Conservation (phyloP, 305 asterid genomes). For the Plantago lanceolata region DNA sequence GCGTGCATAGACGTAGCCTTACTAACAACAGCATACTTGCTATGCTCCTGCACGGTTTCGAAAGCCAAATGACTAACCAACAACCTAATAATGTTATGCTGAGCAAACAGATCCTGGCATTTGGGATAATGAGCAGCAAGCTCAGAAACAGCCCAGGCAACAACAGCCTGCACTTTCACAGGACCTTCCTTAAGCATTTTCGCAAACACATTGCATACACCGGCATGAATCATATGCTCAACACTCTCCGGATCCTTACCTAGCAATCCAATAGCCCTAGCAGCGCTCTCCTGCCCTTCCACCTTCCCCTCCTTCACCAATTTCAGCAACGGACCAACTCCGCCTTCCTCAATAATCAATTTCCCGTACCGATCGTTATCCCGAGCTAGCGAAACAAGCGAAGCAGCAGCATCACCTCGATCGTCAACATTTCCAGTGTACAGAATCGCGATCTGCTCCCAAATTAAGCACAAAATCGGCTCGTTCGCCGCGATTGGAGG, state of each 20-base stretch:
- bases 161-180: constrained; percentile 45
- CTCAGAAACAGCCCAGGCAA: constrained; percentile 51
- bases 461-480: constrained; percentile 69
- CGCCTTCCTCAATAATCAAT: constrained; percentile 53
- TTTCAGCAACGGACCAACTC: constrained; percentile 42
- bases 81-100: constrained; percentile 38
- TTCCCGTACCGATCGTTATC: constrained; percentile 44
- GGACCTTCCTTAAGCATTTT: constrained; percentile 44
- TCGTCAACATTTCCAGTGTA: constrained; percentile 40
- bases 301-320: constrained; percentile 42
- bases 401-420: constrained; percentile 45
- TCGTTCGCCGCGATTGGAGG: constrained; percentile 91
- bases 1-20: constrained; percentile 46
- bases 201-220: constrained; percentile 41
- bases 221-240: constrained; percentile 45
- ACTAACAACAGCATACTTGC: constrained; percentile 35
- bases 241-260: constrained; percentile 49
- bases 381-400: constrained; percentile 40
- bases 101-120: constrained; percentile 46
- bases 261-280: constrained; percentile 45
- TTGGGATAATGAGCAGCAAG: constrained; percentile 42
- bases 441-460: constrained; percentile 72
- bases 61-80: constrained; percentile 43
- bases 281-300: constrained; percentile 50
- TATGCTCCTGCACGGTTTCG: constrained; percentile 48